These are phyloP conservation scores for Plasmopara halstedii DNA, from an alignment of 352 stramenopile genomes.

Conservation along the genomic window DNA sequence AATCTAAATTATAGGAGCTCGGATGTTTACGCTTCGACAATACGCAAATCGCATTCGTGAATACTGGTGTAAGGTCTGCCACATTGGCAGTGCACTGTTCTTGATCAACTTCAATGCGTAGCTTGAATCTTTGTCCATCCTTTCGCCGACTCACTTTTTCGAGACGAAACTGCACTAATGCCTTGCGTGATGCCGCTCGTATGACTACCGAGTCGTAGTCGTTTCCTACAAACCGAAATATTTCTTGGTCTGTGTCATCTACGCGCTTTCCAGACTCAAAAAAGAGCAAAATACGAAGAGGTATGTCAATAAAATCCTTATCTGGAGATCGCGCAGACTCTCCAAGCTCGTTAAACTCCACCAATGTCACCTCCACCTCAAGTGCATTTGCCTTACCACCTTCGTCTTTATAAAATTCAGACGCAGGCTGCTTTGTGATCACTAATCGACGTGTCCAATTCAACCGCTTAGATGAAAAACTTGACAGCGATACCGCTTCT, in stretches of 20 bases:
- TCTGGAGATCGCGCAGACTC: conserved; percentile 55
- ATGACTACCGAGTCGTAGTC: conserved; percentile 83
- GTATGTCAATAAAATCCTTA: conserved; percentile 75
- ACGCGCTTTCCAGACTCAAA: conserved; percentile 84
- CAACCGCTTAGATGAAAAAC: conserved; percentile 24
- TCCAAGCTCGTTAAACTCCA: conserved; percentile 71
- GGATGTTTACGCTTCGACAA: conserved; percentile 82
- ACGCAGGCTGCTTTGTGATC: conserved; percentile 78
- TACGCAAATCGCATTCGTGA: conserved; percentile 83
- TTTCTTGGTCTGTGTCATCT: conserved; percentile 78
- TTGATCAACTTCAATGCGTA: conserved; percentile 78
- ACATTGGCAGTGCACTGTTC: conserved; percentile 79
- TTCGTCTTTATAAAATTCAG: conserved; percentile 88
- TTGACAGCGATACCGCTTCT: neutral
- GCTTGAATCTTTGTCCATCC: conserved; percentile 78
- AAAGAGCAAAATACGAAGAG: conserved; percentile 68
- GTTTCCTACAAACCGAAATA: conserved; percentile 81
- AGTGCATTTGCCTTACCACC: conserved; percentile 76
- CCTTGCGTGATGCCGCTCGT: conserved; percentile 44
- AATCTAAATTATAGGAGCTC: conserved; percentile 32
- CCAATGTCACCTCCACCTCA: conserved; percentile 69
- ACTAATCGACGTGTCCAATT: conserved; percentile 67
- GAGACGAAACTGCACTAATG: conserved; percentile 70
- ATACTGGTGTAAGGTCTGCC: conserved; percentile 65
- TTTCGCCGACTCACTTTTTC: conserved; percentile 83